Percentiles rank a stretch among this genome's conserved stretches.
Conservation (phyloP, 2,329 filamentous ascomycete species). For the Trichoderma guizhouense region DNA sequence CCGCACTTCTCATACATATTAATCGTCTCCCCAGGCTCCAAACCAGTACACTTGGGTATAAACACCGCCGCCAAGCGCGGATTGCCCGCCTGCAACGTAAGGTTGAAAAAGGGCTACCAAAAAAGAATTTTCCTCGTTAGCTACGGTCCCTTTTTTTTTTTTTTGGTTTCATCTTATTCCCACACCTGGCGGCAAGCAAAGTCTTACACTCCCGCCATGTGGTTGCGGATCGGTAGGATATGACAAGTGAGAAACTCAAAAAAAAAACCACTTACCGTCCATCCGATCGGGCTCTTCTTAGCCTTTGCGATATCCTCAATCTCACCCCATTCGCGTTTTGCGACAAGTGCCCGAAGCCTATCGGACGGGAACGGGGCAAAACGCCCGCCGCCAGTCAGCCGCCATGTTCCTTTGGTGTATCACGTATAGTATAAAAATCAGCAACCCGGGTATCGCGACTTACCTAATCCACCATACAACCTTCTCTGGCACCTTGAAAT, state of each 20-base stretch:
- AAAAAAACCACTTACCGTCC: conserved; percentile 66
- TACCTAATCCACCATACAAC: conserved; percentile 80
- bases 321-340: conserved; percentile 87
- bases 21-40: conserved; percentile 67
- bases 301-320: conserved; percentile 78
- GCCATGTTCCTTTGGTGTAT: not conserved
- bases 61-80: conserved; percentile 79
- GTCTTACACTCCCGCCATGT: not conserved
- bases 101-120: conserved; percentile 82
- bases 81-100: conserved; percentile 84
- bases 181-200: not conserved
- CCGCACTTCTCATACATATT: conserved; percentile 98
- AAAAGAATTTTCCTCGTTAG: not conserved
- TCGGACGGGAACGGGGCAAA: conserved; percentile 12
- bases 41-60: conserved; percentile 77
- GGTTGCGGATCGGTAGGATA: not conserved
- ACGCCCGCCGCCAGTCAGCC: conserved; percentile 14
- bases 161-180: not conserved
- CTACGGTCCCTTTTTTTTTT: not conserved
- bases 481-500: conserved; percentile 92
- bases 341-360: conserved; percentile 81
- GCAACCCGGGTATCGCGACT: conserved; percentile 25
- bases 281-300: conserved; percentile 89
- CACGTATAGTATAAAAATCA: not conserved
- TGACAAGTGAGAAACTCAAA: not conserved